Evolutionary conservation across 305 asterid species (phyloP), one percentile per base, ranked within the genome.

Genomic region (Ajuga reptans): DNA sequence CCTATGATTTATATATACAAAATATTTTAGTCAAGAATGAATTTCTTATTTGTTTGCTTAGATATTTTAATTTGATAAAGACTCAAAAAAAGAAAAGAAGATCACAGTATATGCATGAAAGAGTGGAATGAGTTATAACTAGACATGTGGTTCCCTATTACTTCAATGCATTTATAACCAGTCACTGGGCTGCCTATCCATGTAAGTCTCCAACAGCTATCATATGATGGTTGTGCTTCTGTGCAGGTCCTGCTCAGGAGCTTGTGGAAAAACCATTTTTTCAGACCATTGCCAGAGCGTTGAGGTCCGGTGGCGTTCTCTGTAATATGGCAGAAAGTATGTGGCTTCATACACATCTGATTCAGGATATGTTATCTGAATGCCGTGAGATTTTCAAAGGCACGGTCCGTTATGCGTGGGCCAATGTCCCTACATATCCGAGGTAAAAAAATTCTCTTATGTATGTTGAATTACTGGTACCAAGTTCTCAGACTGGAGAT

Each of bases 291-390:
- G 89, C 96, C 8, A 84, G 86, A 83, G 95, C 97, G 69, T 66
- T 93, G 69, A 86, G 84, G 80, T 91, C 97, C 17, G 99, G 97
- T 5, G 96, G 99, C 55, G 92, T 93, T 69, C 91, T 93, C 16
- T 93, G 99, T 81, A 90, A 90, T 77, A 90, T 91, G 97, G 95
- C 97, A 5, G 99, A 93, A 73, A 93, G 99, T 74, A 86, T 90
- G 95, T 93, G 99, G 99, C 96, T 93, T 71, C 99, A 93, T 61
- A 86, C 97, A 11, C 99, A 93, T 89, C 87, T 91, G 71, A 86
- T 93, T 72, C 84, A 90, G 74, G 95, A 93, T 76, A 87, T 90
- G 94, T 39, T 93, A 69, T 83, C 92, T 14, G 75, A 78, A 53
- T 93, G 97, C 68, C 91, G 77, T 24, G 84, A 89, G 68, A 82